Conservation (phyloP, 2,329 filamentous ascomycete species). For the Fusarium graminum region DNA sequence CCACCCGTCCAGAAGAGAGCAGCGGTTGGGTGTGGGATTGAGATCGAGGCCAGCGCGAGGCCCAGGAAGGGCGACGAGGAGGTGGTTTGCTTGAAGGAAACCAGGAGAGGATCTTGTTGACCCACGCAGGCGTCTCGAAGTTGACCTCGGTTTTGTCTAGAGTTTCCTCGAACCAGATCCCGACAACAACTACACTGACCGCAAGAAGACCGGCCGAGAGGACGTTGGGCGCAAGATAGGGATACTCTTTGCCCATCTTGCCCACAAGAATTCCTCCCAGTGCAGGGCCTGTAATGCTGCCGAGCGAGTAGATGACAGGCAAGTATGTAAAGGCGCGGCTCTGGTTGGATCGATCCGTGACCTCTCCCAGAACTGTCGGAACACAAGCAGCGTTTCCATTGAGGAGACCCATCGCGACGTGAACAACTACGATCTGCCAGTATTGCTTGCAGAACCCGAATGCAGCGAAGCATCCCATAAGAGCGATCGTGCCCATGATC, state of each 20-base stretch:
- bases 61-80: constrained; percentile 54
- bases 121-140: constrained; percentile 53
- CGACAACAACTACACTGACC: constrained; percentile 78
- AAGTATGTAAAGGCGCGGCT: constrained; percentile 93
- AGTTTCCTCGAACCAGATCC: constrained; percentile 89
- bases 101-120: constrained; percentile 51
- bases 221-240: constrained; percentile 88
- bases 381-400: constrained; percentile 97
- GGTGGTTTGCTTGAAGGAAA: constrained; percentile 37
- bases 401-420: constrained; percentile 89
- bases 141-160: constrained; percentile 52
- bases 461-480: constrained; percentile 82
- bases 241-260: constrained; percentile 72
- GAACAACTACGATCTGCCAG: constrained; percentile 87
- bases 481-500: constrained; percentile 82
- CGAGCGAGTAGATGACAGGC: constrained; percentile 94
- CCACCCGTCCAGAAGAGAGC: constrained; percentile 41
- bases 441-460: constrained; percentile 90
- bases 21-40: constrained; percentile 49
- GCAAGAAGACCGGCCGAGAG: constrained; percentile 79
- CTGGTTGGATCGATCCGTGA: constrained; percentile 96
- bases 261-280: constrained; percentile 88
- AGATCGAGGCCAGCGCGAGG: constrained; percentile 55
- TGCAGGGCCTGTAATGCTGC: constrained; percentile 91
- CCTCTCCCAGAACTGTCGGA: constrained; percentile 91